Base-by-base conservation (phyloP, 257 asterid species). In the Hygrophila difformis region DNA sequence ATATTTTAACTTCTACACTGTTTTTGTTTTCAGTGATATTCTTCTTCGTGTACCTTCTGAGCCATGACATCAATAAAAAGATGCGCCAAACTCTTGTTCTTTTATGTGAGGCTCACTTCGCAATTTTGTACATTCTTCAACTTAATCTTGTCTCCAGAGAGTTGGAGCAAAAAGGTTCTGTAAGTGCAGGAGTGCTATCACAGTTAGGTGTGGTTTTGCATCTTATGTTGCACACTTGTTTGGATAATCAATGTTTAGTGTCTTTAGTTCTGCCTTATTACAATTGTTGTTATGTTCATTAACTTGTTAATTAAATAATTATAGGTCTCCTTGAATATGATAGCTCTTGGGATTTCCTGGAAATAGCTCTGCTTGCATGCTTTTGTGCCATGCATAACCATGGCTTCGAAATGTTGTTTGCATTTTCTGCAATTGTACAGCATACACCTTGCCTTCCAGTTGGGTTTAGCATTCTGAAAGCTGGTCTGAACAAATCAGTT, bases 401-500 rank as follows among this genome's bases (percentile, higher is more conserved):
- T 69, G 99, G 99, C 2, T 82, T 76, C 53, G 94, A 86, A 47
- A 64, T 83, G 80, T 47, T 91, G 60, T 86, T 91, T 80, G 83
- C 96, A 18, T 86, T 91, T 60, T 86, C 99, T 70, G 87, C 89
- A 21, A 71, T 86, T 60, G 87, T 86, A 50, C 94, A 74, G 76
- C 84, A 78, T 61, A 74, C 92, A 13, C 95, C 95, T 36, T 74
- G 64, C 61, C 93, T 67, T 61, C 99, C 99, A 21, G 49, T 86
- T 66, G 99, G 99, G 66, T 91, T 91, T 78, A 73, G 96, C 83
- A 86, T 91, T 57, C 72, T 91, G 63, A 86, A 76, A 72, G 99
- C 96, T 62, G 99, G 99, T 58, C 58, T 91, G 70, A 91, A 82
- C 84, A 91, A 91, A 69, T 91, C 99, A 18, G 96, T 91, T 78